These are phyloP conservation scores for Suillus subaureus DNA, from an alignment of 768 basidiomycete genomes.

Conservation along the genomic window DNA sequence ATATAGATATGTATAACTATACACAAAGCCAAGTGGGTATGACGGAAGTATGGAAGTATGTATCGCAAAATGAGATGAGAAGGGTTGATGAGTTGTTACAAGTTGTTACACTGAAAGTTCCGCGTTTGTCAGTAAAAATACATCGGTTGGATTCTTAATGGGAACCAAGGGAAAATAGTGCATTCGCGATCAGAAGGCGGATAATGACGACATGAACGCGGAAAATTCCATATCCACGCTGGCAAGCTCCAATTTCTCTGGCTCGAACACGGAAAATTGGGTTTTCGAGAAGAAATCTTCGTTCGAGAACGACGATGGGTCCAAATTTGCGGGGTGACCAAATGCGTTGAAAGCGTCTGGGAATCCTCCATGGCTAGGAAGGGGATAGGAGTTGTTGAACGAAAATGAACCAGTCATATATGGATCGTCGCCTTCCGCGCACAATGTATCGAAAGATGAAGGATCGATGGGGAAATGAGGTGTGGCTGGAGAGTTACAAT, in stretches of 20 bases:
- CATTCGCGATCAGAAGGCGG: constrained; percentile 30
- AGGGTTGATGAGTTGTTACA: background rate
- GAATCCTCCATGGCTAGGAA: constrained; percentile 23
- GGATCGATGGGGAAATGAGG: constrained; percentile 40
- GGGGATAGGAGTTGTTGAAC: constrained; percentile 15
- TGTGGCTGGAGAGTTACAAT: constrained; percentile 46
- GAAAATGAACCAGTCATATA: constrained; percentile 25
- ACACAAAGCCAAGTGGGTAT: constrained; percentile 5
- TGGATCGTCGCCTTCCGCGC: constrained; percentile 22
- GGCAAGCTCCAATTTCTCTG: constrained; percentile 24
- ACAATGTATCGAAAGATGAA: constrained; percentile 24
- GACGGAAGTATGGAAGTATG: constrained; percentile 3
- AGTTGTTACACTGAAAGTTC: constrained; percentile 17
- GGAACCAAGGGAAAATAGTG: constrained; percentile 12
- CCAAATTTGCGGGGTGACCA: constrained; percentile 12
- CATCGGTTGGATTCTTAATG: constrained; percentile 17
- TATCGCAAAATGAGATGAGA: constrained; percentile 6
- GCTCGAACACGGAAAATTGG: constrained; percentile 25
- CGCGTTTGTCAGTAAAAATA: constrained; percentile 29
- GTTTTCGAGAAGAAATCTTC: constrained; percentile 30
- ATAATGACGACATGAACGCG: constrained; percentile 33
- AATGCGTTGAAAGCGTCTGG: constrained; percentile 23
- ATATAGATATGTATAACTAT: constrained; percentile 35
- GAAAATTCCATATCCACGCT: constrained; percentile 29
- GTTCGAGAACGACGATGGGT: constrained; percentile 17